Base-by-base conservation (phyloP, 1,284 basidiomycete genomes). In the Austropuccinia psidii region DNA sequence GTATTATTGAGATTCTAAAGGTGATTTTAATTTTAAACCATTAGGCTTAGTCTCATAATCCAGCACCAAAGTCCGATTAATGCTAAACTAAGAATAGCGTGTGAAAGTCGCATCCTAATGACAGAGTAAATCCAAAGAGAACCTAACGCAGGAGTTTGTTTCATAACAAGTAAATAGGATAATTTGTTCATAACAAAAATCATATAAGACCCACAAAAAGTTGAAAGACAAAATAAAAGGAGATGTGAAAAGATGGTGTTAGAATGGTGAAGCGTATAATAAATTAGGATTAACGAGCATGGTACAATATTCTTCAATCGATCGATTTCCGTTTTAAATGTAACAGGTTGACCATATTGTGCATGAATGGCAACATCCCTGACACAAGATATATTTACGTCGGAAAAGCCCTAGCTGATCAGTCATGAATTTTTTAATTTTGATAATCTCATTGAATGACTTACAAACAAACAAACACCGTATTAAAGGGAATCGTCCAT, bases 101-200 rank as follows among this genome's bases (percentile, higher is more conserved):
- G 76, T 2, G 76, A 50, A 4, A 82, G 77, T 50, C 81, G 79
- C 37, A 82, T 69, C 45, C 78, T 77, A 21, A 81, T 79, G 8
- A 81, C 77, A 11, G 78, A 66, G 58, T 79, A 80, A 52, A 82
- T 77, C 81, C 81, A 82, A 21, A 82, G 76, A 1, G 80, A 79
- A 43, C 81, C 81, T 0, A 82, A 76, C 11, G 80, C 78, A 0
- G 81, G 80, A 9, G 78, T 77, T 21, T 77, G 78, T n/a, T 79
- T 78, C 43, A 81, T 77, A 8, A 80, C 78, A 31, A 76, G 62
- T 19, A 77, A 74, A 74, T 78, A 81, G 1, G 77, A 58, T 4
- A 77, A 78, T 76, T 77, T 76, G 37, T 75, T 76, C 66, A 72
- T 70, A n/a, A 58, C 54, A 11, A 60, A 55, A 31, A 73, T 35